phyloP scores from a whole-genome alignment of 1,284 basidiomycete species.

The Limonomyces culmigenus region DNA sequence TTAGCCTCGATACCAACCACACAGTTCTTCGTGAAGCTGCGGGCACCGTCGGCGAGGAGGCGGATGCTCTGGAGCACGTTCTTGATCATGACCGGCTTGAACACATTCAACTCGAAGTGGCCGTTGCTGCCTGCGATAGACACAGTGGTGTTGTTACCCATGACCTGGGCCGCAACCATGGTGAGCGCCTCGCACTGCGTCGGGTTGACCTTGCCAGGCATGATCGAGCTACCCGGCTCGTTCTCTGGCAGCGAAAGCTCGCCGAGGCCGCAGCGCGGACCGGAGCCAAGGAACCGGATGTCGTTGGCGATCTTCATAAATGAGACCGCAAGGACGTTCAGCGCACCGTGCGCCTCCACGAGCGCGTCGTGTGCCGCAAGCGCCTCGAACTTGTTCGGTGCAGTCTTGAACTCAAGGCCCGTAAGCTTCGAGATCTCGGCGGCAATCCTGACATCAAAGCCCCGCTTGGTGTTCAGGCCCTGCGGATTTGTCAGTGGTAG shows the following conservation, averaged over 20 bases:
- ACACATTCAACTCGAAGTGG: constrained; percentile 99
- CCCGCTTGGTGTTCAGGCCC: constrained; percentile 94
- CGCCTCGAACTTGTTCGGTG: constrained; percentile 99
- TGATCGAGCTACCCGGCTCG: constrained; percentile 98
- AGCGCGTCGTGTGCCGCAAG: constrained; percentile 95
- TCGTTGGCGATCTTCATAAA: constrained; percentile 99
- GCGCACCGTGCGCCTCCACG: constrained; percentile 91
- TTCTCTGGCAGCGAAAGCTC: constrained; percentile 95
- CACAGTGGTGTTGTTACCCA: constrained; percentile 94
- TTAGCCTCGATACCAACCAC: constrained; percentile 94
- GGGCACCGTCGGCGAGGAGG: constrained; percentile 83
- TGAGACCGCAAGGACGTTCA: constrained; percentile 90
- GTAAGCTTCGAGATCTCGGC: constrained; percentile 87
- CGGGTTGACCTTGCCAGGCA: constrained; percentile 99
- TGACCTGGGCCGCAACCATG: constrained; percentile 98
- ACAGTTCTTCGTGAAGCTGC: constrained; percentile 94
- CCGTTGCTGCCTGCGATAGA: constrained; percentile 89
- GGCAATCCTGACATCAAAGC: constrained; percentile 93
- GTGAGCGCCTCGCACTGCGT: constrained; percentile 98
- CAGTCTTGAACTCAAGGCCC: constrained; percentile 84
- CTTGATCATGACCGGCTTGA: constrained; percentile 98
- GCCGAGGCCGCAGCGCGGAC: constrained; percentile 93
- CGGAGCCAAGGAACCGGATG: constrained; percentile 94
- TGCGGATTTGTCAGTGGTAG: constrained; percentile 14
- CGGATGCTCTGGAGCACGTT: constrained; percentile 95